Evolutionary conservation across 768 basidiomycete species (phyloP).

Genomic region (Botryobasidium botryosum): DNA sequence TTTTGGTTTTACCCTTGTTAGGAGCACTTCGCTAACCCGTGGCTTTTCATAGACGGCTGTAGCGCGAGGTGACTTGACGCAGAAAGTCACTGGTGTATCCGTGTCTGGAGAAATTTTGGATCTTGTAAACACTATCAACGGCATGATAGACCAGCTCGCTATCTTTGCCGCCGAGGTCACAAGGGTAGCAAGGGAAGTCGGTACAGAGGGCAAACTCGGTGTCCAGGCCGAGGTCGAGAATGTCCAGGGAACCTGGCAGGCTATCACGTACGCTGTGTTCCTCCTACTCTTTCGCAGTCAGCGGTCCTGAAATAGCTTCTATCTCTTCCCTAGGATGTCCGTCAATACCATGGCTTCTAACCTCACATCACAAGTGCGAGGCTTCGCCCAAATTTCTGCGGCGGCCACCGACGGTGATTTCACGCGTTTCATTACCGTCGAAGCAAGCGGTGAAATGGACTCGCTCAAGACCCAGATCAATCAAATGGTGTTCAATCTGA

Average conservation of each 20-base stretch:
- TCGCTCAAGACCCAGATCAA: conserved; percentile 98
- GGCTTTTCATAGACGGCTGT: conserved; percentile 50
- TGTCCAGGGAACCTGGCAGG: conserved; percentile 96
- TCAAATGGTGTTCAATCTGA: conserved; percentile 95
- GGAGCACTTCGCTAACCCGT: not conserved
- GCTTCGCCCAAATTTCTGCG: conserved; percentile 95
- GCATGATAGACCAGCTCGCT: conserved; percentile 54
- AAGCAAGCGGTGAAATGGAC: conserved; percentile 98
- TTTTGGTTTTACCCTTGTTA: not conserved
- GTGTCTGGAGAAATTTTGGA: conserved; percentile 94
- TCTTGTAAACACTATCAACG: conserved; percentile 94
- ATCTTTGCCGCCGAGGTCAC: conserved; percentile 71
- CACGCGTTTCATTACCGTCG: conserved; percentile 97
- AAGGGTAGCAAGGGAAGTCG: conserved; percentile 93
- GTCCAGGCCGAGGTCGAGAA: conserved; percentile 95
- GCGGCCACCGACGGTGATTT: conserved; percentile 99
- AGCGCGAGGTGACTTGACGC: conserved; percentile 80
- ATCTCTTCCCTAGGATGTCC: conserved; percentile 44
- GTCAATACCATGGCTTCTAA: conserved; percentile 98
- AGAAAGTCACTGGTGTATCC: conserved; percentile 82
- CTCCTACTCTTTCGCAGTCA: not conserved
- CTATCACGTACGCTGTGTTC: conserved; percentile 64
- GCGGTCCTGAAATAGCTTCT: not conserved
- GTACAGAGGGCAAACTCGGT: conserved; percentile 95
- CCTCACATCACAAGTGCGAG: conserved; percentile 94